Evolutionary conservation across 805 yeast genomes (phyloP).

Genomic region (Wickerhamomyces tratensis): DNA sequence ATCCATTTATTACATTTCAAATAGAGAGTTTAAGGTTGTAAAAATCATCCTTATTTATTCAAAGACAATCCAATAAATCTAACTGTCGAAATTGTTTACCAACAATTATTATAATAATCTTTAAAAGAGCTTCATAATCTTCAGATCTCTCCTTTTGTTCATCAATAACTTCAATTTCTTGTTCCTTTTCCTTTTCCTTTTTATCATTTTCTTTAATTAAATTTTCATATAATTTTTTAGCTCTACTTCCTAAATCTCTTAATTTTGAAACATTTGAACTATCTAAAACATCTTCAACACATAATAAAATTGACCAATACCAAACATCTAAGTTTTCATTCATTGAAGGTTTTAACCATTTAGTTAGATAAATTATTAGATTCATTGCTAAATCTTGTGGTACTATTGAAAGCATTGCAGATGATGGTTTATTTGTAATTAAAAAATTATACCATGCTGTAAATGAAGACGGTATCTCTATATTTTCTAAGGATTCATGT

Average conservation of each 20-base stretch:
- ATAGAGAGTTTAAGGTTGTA: too few species aligned
- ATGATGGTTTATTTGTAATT: constrained; percentile 7
- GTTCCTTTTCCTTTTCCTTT: neutral
- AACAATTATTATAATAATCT: too few species aligned
- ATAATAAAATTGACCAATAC: constrained; percentile 10
- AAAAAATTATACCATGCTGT: constrained; percentile 15
- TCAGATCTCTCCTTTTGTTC: too few species aligned
- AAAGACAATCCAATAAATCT: too few species aligned
- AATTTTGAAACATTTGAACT: constrained; percentile 9
- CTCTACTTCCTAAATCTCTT: constrained; percentile 12
- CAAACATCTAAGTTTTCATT: constrained; percentile 8
- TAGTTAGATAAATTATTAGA: constrained; percentile 12
- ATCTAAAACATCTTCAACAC: constrained; percentile 9
- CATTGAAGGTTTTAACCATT: constrained; percentile 12
- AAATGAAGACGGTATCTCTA: constrained; percentile 10
- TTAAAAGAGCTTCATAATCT: too few species aligned
- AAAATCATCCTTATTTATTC: too few species aligned
- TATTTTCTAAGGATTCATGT: neutral
- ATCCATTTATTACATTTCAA: too few species aligned
- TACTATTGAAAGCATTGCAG: constrained; percentile 8
- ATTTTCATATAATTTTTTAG: constrained; percentile 2
- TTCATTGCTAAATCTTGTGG: constrained; percentile 12
- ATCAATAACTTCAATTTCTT: too few species aligned
- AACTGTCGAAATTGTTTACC: too few species aligned
- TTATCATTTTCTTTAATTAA: neutral